Evolutionary conservation across 176 grass and related monocot species (phyloP).

Genomic region (Carex littledalei): DNA sequence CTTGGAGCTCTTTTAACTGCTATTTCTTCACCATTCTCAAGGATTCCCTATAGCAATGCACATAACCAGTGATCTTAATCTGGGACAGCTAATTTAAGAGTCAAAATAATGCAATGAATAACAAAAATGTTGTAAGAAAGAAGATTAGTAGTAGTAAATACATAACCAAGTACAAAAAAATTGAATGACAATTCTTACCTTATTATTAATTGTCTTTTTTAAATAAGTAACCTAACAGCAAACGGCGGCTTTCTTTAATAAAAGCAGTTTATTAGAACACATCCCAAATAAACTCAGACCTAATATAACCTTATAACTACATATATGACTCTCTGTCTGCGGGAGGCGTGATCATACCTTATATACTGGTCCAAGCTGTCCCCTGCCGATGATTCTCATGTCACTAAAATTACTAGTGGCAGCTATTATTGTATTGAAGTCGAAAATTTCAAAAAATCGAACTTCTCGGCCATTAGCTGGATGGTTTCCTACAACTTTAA

Average conservation of each 20-base stretch:
- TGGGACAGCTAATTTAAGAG: not conserved
- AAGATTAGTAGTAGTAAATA: not conserved
- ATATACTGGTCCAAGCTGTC: conserved; percentile 13
- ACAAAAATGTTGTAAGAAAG: not conserved
- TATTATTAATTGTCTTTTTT: not conserved
- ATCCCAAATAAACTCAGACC: too few species aligned
- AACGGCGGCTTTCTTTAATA: too few species aligned
- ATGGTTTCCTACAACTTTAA: not conserved
- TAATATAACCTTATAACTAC: too few species aligned
- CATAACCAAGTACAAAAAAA: not conserved
- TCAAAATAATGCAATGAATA: not conserved
- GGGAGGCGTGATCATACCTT: not conserved
- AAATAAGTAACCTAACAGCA: too few species aligned
- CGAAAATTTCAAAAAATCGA: not conserved
- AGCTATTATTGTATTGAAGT: not conserved
- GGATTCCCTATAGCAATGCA: not conserved
- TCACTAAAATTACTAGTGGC: not conserved
- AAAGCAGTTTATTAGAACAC: too few species aligned
- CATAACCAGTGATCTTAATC: not conserved
- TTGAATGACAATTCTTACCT: not conserved
- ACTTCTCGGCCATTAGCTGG: not conserved
- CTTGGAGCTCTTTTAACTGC: conserved; percentile 10
- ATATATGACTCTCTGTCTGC: not conserved
- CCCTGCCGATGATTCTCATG: not conserved
- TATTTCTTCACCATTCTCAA: conserved; percentile 1